Percentiles rank a stretch among this genome's conserved stretches.
These are phyloP conservation scores for Mycena vitilis DNA, from an alignment of 768 basidiomycete genomes.

Conservation along the genomic window DNA sequence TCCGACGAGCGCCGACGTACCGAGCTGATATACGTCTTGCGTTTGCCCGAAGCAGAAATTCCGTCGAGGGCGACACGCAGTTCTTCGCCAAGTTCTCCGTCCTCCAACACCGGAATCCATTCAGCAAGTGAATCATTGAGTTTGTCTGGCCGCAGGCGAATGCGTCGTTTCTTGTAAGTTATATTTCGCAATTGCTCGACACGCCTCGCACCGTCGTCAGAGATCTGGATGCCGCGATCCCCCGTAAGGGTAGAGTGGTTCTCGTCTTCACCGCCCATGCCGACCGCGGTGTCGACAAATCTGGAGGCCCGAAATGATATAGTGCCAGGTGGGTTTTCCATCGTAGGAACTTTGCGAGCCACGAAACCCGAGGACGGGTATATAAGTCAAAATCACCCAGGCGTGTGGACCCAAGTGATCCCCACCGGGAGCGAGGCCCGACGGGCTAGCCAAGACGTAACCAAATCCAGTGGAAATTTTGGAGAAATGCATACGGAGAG, in stretches of 20 bases:
- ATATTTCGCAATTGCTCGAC: no score
- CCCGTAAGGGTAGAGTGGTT: not conserved
- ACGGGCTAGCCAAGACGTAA: no score
- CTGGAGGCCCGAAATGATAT: not conserved
- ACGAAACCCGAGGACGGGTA: no score
- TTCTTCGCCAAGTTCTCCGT: not conserved
- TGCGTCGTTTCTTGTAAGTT: no score
- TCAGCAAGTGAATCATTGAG: not conserved
- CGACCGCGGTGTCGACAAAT: not conserved
- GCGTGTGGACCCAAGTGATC: not conserved
- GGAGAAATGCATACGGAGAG: no score
- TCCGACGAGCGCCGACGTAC: not conserved
- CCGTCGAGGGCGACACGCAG: not conserved
- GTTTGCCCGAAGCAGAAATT: not conserved
- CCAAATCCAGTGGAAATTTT: no score
- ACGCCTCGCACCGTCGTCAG: no score
- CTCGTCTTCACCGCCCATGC: not conserved
- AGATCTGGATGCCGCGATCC: not conserved
- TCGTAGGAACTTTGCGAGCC: no score
- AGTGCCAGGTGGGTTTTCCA: not conserved
- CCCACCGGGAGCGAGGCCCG: not conserved
- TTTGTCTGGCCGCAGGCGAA: not conserved
- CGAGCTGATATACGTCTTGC: not conserved
- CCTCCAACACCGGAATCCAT: not conserved
- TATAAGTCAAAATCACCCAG: no score